Evolutionary conservation across 2,329 filamentous ascomycete species (phyloP), one percentile per base, ranked within the genome.

Genomic region (Colletotrichum sublineola): DNA sequence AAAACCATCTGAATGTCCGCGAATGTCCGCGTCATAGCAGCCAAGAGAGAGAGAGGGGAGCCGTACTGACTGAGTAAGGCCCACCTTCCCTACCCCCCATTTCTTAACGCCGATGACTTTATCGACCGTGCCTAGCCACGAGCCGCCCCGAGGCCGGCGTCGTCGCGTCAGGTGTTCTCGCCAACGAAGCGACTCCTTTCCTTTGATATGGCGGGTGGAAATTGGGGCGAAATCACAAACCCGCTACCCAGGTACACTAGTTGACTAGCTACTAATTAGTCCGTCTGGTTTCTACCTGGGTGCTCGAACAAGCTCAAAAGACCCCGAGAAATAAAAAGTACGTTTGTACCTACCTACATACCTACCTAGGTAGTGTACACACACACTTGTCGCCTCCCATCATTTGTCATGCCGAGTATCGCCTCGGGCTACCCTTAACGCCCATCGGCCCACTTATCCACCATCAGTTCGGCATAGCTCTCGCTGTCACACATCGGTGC

Each of bases 1-100:
- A 33, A 24, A 24, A 31, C 42, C 48, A 31, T 62, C 55, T 44
- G 63, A 44, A 62, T 71, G 68, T 71, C 48, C 38, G 68, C 68
- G 63, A 44, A 62, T 71, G 68, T 71, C 48, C 38, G 68, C 68
- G 68, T 71, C 68, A 71, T 71, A 62, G 68, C 68, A n/a, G 29
- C 50, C 63, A 36, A 48, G 56, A 31, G 18, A 42, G 18, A 42
- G 42, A 20, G 29, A 42, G 18, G 24, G 24, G 42, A 20, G 29
- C 40, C 1, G 29, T 29, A 33, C 36, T 24, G 24, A 24, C 24
- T 24, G 24, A 24, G 24, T 24, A 48, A 48, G 20, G 15, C 48
- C 24, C 24, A 24, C 24, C 1, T 36, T 29, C 18, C 42, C 33
- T 70, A 44, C 38, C 63, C 18, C 11, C 11, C 12, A 4, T n/a